Evolutionary conservation across 805 yeast species (phyloP), one percentile per base, ranked within the genome.

Genomic region (Babjeviella inositovora): DNA sequence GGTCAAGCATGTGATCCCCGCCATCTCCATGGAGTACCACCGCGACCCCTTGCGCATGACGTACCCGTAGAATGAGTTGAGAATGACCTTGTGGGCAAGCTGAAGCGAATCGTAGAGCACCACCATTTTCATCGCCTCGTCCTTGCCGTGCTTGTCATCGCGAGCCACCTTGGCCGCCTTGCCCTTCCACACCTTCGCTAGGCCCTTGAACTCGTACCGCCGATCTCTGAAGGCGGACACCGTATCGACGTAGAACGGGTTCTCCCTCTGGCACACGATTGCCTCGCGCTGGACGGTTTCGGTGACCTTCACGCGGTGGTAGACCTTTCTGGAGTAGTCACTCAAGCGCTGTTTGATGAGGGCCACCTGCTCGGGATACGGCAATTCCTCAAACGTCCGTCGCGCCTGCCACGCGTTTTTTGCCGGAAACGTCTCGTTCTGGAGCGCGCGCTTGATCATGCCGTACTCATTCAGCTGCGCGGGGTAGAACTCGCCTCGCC

Each of bases 11-110:
- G 99, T 90, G 11, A 90, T 90, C 32, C 99, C 99, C 0, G 98
- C 99, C 98, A 92, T 90, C 47, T 90, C 98, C 90, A 90, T 84
- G 0, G 98, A 90, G 39, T 85, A 90, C 99, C 99, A 90, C 29
- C 99, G 63, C 0, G 98, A 90, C 18, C 98, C 99, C 39, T 90
- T 90, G 49, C 99, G 68, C 98, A 90, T 90, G 8, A 90, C 98
- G 39, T 90, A 90, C 23, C 99, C 99, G 39, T 90, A 90, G 43
- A 90, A 90, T 0, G 97, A 87, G 41, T 90, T 90, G 38, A 90
- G 60, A 50, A 90, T 90, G 41, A 87, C 96, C 41, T 90, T 90
- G 46, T 90, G 97, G 0, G 98, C 98, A 33, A 90, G 60, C 50
- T 90, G 99, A 36, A 90, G 55, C 2, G 98, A 87, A 42, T 90